These are phyloP conservation scores for Cronartium ribicola DNA, from an alignment of 1,284 basidiomycete species.

Conservation along the genomic window DNA sequence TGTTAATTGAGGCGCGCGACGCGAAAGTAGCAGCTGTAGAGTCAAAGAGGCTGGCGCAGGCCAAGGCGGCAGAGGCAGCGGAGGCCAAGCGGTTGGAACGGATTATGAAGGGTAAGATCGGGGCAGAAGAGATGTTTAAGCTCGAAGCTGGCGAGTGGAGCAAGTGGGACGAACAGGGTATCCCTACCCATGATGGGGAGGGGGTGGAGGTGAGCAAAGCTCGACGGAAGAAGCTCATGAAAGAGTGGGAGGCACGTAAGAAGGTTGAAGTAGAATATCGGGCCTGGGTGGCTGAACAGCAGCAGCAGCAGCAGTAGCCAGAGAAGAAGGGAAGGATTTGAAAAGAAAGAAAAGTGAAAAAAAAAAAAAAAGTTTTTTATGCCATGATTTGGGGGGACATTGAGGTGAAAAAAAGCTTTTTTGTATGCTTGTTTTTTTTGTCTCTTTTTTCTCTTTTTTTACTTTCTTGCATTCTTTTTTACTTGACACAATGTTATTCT, in stretches of 20 bases:
- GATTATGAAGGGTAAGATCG: slow-evolving; percentile 74
- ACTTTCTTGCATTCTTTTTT: no score
- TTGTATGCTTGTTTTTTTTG: no score
- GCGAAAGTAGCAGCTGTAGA: slow-evolving; percentile 76
- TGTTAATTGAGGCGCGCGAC: slow-evolving; percentile 76
- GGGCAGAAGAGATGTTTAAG: slow-evolving; percentile 76
- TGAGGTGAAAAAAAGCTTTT: no score
- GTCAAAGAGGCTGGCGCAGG: slow-evolving; percentile 77
- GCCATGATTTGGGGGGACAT: no score
- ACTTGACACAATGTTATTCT: no score
- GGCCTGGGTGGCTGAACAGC: neutral
- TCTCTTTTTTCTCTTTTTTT: no score
- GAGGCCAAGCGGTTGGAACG: slow-evolving; percentile 69
- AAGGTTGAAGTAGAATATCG: slow-evolving; percentile 53
- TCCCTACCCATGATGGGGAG: slow-evolving; percentile 76
- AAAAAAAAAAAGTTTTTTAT: no score
- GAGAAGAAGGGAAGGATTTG: no score
- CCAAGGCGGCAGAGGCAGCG: slow-evolving; percentile 66
- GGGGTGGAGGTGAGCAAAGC: slow-evolving; percentile 83
- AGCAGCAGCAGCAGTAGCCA: neutral
- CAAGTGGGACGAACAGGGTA: slow-evolving; percentile 70
- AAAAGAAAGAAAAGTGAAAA: no score
- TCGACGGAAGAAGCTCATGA: slow-evolving; percentile 71
- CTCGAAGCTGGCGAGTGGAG: slow-evolving; percentile 51
- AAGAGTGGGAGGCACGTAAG: slow-evolving; percentile 71